Evolutionary conservation across 805 yeast genomes (phyloP), one percentile per base, ranked within the genome.

Genomic region (Yueomyces sinensis): DNA sequence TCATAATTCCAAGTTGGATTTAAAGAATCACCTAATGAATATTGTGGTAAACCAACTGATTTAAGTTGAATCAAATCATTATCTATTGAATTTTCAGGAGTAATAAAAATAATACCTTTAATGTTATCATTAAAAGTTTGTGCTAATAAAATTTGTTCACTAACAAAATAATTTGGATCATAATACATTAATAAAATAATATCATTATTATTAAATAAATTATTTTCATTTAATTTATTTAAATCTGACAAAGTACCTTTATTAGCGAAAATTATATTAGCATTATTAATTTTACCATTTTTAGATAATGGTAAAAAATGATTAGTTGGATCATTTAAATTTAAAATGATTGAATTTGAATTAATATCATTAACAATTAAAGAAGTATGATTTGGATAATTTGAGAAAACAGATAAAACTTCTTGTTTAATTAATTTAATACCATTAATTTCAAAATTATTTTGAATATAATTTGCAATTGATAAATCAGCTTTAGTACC

Each of bases 401-500:
- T 80, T 32, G 79, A 48, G 42, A 66, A 78, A 2, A 76, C 67
- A 27, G 63, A 59, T 31, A 69, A 65, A 27, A 70, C 72, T 17
- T 39, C 35, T 27, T 45, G 40, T 4, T 38, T 40, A 5, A 71
- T 65, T 1, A 52, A 38, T 17, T 60, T 55, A 9, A 84, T 39
- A 1, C 81, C 79, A 38, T 71, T 69, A 32, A 71, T 66, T 19
- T 56, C 47, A 56, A 81, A 71, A 34, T 66, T 66, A 11, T 68
- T 65, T 40, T 71, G 65, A n/a, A 86, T 63, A 50, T 77, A 83
- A 37, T 68, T 61, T 2, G 82, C 76, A 23, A 83, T 56, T 0
- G 82, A 64, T 37, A 72, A 53, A 51, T 83, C 95, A 17, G 94
- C 96, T n/a, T 72, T 70, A 2, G 95, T 77, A 3, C 96, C 96